phyloP scores from a whole-genome alignment of 306 rosid genomes.

The Crotalaria pallida region DNA sequence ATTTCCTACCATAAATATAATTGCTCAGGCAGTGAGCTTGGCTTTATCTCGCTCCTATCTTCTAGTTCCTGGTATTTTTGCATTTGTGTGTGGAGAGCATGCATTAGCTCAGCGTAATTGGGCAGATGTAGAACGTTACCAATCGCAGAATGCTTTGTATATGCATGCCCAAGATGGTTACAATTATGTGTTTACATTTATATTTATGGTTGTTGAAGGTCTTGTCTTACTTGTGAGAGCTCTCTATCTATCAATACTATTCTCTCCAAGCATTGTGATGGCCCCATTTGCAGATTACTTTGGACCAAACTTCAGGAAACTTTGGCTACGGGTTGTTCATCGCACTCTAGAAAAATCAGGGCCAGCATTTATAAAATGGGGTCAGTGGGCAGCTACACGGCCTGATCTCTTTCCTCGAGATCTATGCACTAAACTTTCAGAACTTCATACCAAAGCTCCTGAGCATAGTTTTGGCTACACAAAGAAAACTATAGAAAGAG shows the following conservation, averaged over 20 bases:
- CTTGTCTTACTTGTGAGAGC: constrained; percentile 64
- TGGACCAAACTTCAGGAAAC: constrained; percentile 63
- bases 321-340: constrained; percentile 77
- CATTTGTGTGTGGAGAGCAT: constrained; percentile 69
- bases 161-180: constrained; percentile 83
- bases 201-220: constrained; percentile 55
- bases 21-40: constrained; percentile 86
- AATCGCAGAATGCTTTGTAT: constrained; percentile 51
- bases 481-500: constrained; percentile 79
- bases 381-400: constrained; percentile 99
- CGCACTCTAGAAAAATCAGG: constrained; percentile 86
- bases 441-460: constrained; percentile 95
- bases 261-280: constrained; percentile 87
- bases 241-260: constrained; percentile 62
- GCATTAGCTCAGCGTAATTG: constrained; percentile 63
- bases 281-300: constrained; percentile 71
- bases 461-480: constrained; percentile 92
- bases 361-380: constrained; percentile 99
- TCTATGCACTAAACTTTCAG: constrained; percentile 71
- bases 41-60: constrained; percentile 67
- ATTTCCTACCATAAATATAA: constrained; percentile 52
- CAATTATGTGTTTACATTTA: constrained; percentile 43
- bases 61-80: constrained; percentile 80
- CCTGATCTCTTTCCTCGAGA: constrained; percentile 99
- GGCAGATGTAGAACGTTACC: constrained; percentile 41